Base-by-base conservation (phyloP, 306 rosid genomes). In the Quercus wislizeni region DNA sequence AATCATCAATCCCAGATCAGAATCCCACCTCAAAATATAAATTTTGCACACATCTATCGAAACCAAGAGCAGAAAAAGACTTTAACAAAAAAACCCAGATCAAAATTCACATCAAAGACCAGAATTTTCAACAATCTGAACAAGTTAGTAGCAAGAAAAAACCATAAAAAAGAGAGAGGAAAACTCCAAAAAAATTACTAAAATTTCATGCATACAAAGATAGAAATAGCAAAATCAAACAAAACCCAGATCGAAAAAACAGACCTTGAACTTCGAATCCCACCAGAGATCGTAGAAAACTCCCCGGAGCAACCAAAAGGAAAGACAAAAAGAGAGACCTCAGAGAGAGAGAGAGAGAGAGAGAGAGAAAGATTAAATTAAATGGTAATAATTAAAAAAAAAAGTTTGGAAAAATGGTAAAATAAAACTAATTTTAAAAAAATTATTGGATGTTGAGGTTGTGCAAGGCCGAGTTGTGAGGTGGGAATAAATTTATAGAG, bases 231-330 rank as follows among this genome's bases (percentile, higher is more conserved):
- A 31, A 2, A 82, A 31, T 3, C 52, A 77, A 65, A 82, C 30
- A 76, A 71, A 84, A 74, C 74, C 86, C 88, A 81, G 83, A 80
- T 71, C 78, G 51, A n/a, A 82, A 74, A 74, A 70, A 74, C 55
- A 69, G 85, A 91, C 97, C 85, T 79, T 56, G 74, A 79, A 80
- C 55, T 65, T 72, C n/a, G 28, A 81, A 86, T 74, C 85, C 81
- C 83, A 83, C 79, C 81, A 78, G 73, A 82, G 89, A 83, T 79
- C 61, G 79, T 59, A 62, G 86, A 73, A 90, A 85, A 77, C 81
- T 63, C 52, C 73, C 69, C 17, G 14, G 81, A 49, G 79, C 84
- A 81, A 54, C 62, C 62, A 70, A 77, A 79, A 69, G 72, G 82
- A 20, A 73, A 75, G 64, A 8, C 49, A 7, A 56, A 51, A n/a